Base-by-base conservation (phyloP, 345 rosid species). In the Citrus cavaleriei region DNA sequence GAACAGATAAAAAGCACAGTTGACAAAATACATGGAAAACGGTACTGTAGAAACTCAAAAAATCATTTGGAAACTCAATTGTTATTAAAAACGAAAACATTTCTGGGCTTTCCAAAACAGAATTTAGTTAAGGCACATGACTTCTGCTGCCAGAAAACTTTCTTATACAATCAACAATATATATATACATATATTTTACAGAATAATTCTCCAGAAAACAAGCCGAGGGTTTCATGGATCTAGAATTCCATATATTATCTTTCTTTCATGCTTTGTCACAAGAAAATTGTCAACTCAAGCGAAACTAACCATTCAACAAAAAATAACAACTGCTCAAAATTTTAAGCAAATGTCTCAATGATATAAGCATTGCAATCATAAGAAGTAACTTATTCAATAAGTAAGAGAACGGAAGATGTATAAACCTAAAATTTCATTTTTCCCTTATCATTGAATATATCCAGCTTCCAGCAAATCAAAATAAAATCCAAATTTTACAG, bases 371-470 rank as follows among this genome's bases (percentile, higher is more conserved):
- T 27, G 22, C 28, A 70, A 62, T 70, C 61, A 64, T 10, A 51
- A 28, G 18, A 32, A n/a, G 7, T 9, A 64, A 24, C 14, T 4
- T 7, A 34, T n/a, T 24, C 46, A 64, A 19, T 24, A 16, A 32
- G 37, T 32, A 9, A 46, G 3, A 7, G 14, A 51, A 70, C 3
- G n/a, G 37, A 14, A 70, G 57, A 46, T 70, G 34, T 51, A 30
- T 46, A 30, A 16, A 58, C 22, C 57, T 25, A 22, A 10, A 69
- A 30, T 30, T 25, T 7, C 46, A 9, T 40, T 57, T 80, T 80
- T 91, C 95, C 94, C 18, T 46, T 93, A 68, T 42, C 32, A 40
- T 38, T 12, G 58, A 68, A 25, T 38, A 10, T 40, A 40, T 40
- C 10, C 10, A 40, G 34, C 54, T 40, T 40, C 30, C 32, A 24